Base-by-base conservation (phyloP, 768 basidiomycete species). In the Podaxis sp. region DNA sequence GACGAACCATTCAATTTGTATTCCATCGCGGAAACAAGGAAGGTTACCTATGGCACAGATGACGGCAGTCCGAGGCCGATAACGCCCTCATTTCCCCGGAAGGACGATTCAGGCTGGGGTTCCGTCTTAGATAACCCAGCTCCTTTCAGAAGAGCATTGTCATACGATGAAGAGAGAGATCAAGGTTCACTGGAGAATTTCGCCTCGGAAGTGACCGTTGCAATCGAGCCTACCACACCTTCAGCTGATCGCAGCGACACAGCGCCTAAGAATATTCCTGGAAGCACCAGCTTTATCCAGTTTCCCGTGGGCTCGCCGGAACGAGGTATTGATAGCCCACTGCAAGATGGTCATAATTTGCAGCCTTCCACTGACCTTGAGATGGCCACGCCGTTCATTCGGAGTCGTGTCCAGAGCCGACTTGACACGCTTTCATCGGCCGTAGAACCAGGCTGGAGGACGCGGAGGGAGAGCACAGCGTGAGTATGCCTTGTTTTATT, bases 401-500 rank as follows among this genome's bases (percentile, higher is more conserved):
- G 93, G 54, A 95, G 92, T 73, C 86, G 93, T 50, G 91, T 88
- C 7, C 91, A 90, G 63, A 94, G 93, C 71, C 81, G 90, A 56
- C 74, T 93, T 54, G 89, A 91, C 65, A 80, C 73, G 60, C 73
- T 86, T 48, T 72, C 76, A 26, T 40, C 54, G 36, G 80, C 72
- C 20, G 69, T 80, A 2, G 91, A 94, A 67, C 80, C 87, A 36
- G 91, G 89, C 4, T 96, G 95, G 95, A 81, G 95, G 56, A 92
- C 88, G 11, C 80, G 94, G 67, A 82, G 92, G 54, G 93, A 96
- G 74, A 95, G 93, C 67, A 94, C 92, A 30, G 92, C 91, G 93
- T 95, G 71, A 75, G 93, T 80, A 4, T 4, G 2, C 38, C 63
- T 63, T 50, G 38, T 58, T 10, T 38, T 28, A 13, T 52, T 60